Evolutionary conservation across 257 asterid species (phyloP).

Genomic region (Paraleonurus japonicus): DNA sequence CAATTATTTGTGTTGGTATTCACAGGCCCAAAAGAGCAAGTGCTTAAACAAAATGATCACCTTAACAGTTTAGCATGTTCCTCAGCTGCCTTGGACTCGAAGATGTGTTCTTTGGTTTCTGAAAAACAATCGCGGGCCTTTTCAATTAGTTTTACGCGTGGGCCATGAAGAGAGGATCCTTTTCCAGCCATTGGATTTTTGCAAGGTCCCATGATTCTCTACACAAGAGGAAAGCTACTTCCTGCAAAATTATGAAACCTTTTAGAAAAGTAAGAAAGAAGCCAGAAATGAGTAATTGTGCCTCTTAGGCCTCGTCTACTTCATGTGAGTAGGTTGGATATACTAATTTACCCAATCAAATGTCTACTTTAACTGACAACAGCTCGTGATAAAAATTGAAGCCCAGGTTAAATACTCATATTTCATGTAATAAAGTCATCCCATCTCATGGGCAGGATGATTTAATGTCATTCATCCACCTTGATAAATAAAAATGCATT

Average conservation of each 20-base stretch:
- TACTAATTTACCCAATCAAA: not conserved
- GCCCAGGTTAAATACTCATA: not conserved
- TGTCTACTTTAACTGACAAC: not conserved
- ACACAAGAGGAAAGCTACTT: conserved; percentile 80
- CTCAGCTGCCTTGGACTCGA: conserved; percentile 98
- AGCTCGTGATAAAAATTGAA: not conserved
- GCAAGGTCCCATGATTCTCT: conserved; percentile 91
- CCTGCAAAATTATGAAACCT: conserved; percentile 45
- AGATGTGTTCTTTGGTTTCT: conserved; percentile 76
- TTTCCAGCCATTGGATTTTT: conserved; percentile 79
- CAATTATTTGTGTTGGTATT: conserved; percentile 11
- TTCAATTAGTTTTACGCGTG: conserved; percentile 75
- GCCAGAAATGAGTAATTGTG: not conserved
- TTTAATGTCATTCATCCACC: not conserved
- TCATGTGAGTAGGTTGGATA: not conserved
- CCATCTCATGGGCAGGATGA: not conserved
- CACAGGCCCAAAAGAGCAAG: not conserved
- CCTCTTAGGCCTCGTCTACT: not conserved
- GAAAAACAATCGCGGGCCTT: conserved; percentile 77
- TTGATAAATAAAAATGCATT: not conserved
- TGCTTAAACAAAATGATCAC: conserved; percentile 34
- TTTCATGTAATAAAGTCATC: not conserved
- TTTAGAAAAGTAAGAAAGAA: conserved; percentile 19
- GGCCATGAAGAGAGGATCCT: conserved; percentile 78
- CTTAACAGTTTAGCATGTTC: conserved; percentile 94